Evolutionary conservation across 768 basidiomycete species (phyloP), one percentile per base, ranked within the genome.

Genomic region (Lentinula guzmanii): DNA sequence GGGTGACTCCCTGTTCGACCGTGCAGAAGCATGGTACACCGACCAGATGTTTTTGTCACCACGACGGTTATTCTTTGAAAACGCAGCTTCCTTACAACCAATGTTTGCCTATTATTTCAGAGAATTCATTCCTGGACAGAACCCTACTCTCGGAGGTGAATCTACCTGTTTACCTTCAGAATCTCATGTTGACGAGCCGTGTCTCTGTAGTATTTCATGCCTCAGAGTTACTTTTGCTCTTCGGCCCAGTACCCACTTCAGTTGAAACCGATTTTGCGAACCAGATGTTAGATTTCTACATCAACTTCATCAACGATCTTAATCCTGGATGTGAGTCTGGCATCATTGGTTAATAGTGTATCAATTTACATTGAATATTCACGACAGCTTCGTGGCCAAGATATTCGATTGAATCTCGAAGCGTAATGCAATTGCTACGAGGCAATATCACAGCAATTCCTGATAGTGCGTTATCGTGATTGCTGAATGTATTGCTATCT

Each of bases 1-100:
- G 0, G 84, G 85, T 0, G 83, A 86, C 66, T 80, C 79, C 8
- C 71, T 86, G 6, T 86, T 82, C 59, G 85, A 86, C 65, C 70
- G 85, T 50, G 80, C 76, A 0, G 79, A 70, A 50, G 74, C 84
- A 0, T 87, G 82, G 80, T 87, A 86, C 64, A 82, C 81, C 1
- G 83, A 82, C 62, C 71, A 76, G 57, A 85, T 85, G 81, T 87
- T 76, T 67, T 71, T 86, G 35, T 74, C 79, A 0, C 76, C 82
- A 0, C 67, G 84, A 34, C 71, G 84, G 42, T 71, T 80, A 48
- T 81, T 85, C 58, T 80, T 83, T 61, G 71, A 79, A 24, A 73
- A 79, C 46, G 84, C 78, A 0, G 76, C 84, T 2, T 63, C 74
- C 0, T 63, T 74, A 28, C 82, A 83, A 63, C 77, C 79, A 0